Base-by-base conservation (phyloP, 1,284 basidiomycete species). In the Cryptococcus jaspeensis region DNA sequence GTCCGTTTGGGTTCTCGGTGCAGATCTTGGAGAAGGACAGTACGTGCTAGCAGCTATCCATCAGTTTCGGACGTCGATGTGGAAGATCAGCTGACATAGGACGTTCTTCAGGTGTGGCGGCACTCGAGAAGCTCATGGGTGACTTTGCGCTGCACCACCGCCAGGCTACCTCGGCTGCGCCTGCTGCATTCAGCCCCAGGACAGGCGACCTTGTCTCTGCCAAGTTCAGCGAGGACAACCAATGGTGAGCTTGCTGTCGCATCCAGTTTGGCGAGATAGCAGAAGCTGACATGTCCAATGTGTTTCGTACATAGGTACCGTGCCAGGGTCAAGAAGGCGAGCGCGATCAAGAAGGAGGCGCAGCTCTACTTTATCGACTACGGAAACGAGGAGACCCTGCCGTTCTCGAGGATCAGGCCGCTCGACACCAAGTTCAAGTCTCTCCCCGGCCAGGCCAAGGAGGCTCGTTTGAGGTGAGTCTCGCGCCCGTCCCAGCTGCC, bases 41-140 rank as follows among this genome's bases (percentile, higher is more conserved):
- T 89, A 61, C 54, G 80, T 64, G 44, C 45, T 49, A 46, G 37
- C 32, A 42, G 28, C 13, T 6, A 35, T 25, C n/a, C 15, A 25
- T 20, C n/a, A n/a, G 41, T 41, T 12, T n/a, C 44, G n/a, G n/a
- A n/a, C n/a, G n/a, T 3, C 12, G 5, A 15, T 44, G 9, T 5
- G 7, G n/a, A 32, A 42, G 9, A 52, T 22, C n/a, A 28, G 36
- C 47, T 44, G 46, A 50, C 47, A 35, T 41, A 12, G n/a, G 23
- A 51, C 50, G n/a, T 25, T 45, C 13, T 35, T 8, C 61, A 90
- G 89, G 87, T 55, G 92, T 94, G 55, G 88, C 88, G 7, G 86
- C 89, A 15, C 81, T 99, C 55, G 94, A 97, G 71, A 87, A 88
- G 74, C 82, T 99, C 61, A 98, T 98, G 95, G 81, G 82, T 50